Base-by-base conservation (phyloP, 768 basidiomycete species). In the Naganishia antarctica region DNA sequence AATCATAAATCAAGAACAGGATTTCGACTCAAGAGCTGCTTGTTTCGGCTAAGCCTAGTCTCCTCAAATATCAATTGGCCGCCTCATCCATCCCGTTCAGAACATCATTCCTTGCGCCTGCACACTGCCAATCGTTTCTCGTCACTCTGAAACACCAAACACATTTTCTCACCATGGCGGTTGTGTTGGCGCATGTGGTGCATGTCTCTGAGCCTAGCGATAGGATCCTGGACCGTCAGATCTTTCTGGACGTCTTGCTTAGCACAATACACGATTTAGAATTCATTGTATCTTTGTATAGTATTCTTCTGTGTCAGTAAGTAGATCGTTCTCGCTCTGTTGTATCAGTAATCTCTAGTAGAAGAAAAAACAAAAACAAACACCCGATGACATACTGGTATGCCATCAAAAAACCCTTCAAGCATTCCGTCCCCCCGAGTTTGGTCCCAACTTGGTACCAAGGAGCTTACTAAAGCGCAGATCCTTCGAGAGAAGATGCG, bases 41-140 rank as follows among this genome's bases (percentile, higher is more conserved):
- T 48, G 11, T 28, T 6, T 18, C 47, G 28, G 34, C 28, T 64
- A 18, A 50, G 21, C 29, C 60, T 28, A n/a, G 48, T n/a, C 44
- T 46, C 58, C 23, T n/a, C 44, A 60, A 40, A 53, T 63, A n/a
- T 44, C 44, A 48, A 59, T 57, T 60, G 72, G 72, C 76, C 76
- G 76, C 76, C 76, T 77, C 76, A 77, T 77, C 74, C 76, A 77
- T 77, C 76, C 76, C 76, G 76, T 73, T 63, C 63, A 47, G 66
- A 71, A 43, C 66, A 43, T 61, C 44, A n/a, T 23, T 26, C 48
- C 37, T 48, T 47, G 45, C 49, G 44, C 37, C 50, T 43, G 25
- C 25, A 50, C 60, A 28, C 32, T 31, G 31, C 47, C 23, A n/a
- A 5, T 15, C 43, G n/a, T 44, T n/a, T 44, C 34, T 37, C 34